A percentile compares a stretch with the other conserved stretches of the same genome.
Evolutionary conservation across 441 rosid species (phyloP).

Genomic region (Metrosideros polymorpha): DNA sequence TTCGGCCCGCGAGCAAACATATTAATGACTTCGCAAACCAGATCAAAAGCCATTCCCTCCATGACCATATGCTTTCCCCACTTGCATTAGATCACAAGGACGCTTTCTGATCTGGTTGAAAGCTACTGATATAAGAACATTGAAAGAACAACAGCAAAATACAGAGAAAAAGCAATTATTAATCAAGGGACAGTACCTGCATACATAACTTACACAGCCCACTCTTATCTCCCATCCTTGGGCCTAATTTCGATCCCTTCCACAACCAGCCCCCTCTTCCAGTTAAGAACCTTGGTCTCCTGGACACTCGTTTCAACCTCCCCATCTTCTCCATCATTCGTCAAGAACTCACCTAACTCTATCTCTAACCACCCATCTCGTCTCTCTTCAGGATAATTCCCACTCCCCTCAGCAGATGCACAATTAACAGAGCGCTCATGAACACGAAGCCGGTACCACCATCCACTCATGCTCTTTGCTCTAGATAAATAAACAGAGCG

Average conservation of each 20-base stretch:
- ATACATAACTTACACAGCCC: neutral
- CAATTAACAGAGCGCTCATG: too few species aligned
- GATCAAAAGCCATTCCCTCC: neutral
- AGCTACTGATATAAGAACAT: neutral
- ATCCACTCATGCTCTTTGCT: neutral
- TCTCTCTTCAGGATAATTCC: conserved; percentile 7
- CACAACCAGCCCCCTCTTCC: conserved; percentile 34
- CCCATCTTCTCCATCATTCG: conserved; percentile 11
- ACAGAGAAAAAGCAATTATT: neutral
- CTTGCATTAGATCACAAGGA: neutral
- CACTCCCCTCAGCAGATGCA: neutral
- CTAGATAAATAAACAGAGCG: conserved; percentile 9
- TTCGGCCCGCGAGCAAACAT: neutral
- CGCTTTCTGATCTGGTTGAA: neutral
- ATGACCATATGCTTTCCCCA: too few species aligned
- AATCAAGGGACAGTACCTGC: neutral
- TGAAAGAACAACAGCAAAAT: neutral
- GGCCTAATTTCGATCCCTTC: conserved; percentile 55
- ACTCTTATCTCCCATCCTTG: neutral
- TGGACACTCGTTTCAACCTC: conserved; percentile 28
- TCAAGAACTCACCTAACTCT: conserved; percentile 35
- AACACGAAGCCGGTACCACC: too few species aligned
- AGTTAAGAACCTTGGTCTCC: conserved; percentile 9
- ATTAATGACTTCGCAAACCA: neutral
- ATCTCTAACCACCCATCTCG: conserved; percentile 40